These are phyloP conservation scores for Pythium biforme DNA, from an alignment of 352 stramenopile species.

Conservation along the genomic window DNA sequence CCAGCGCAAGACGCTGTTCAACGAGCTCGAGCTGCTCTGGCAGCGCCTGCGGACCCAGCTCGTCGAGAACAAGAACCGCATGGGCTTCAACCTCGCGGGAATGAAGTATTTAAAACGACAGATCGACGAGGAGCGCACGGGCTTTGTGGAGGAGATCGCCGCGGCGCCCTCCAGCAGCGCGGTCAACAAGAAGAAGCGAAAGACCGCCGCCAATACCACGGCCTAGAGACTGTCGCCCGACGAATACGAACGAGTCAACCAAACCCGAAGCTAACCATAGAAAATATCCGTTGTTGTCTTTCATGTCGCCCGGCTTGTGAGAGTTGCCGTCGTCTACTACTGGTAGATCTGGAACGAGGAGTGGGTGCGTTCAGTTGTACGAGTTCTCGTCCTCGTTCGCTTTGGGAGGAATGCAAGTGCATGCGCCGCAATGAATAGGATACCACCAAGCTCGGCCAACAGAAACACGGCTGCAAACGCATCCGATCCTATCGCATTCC, in stretches of 20 bases:
- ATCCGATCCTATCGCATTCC: no score
- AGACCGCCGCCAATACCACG: slow-evolving; percentile 18
- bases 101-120: slow-evolving; percentile 89
- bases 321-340: no score
- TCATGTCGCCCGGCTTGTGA: no score
- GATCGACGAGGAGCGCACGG: slow-evolving; percentile 73
- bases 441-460: no score
- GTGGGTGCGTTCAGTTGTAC: no score
- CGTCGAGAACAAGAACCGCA: slow-evolving; percentile 78
- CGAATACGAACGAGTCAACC: not conserved
- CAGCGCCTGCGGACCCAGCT: slow-evolving; percentile 71
- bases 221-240: not conserved
- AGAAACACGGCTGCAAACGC: no score
- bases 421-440: no score
- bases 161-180: slow-evolving; percentile 18
- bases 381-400: no score
- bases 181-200: slow-evolving; percentile 58
- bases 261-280: no score
- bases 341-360: no score
- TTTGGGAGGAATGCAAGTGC: no score
- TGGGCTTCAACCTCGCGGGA: slow-evolving; percentile 85
- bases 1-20: slow-evolving; percentile 62
- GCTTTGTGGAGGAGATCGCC: slow-evolving; percentile 76
- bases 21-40: slow-evolving; percentile 79
- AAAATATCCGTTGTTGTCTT: no score